Conservation (phyloP, 768 basidiomycete species). For the Macrolepiota fuliginosa region DNA sequence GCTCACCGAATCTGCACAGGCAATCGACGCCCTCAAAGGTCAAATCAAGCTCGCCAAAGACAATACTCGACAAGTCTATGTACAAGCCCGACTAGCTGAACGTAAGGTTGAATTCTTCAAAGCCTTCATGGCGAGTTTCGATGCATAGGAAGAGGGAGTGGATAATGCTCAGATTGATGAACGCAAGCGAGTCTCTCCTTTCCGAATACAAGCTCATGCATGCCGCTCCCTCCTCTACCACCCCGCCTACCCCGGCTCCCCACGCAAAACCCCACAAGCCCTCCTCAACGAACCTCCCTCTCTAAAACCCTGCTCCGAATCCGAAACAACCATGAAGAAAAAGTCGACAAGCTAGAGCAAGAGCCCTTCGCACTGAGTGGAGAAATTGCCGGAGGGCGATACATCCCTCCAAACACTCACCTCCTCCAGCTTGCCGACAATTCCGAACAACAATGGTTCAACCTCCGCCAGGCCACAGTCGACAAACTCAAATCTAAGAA, state of each 20-base stretch:
- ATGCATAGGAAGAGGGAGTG: conserved; percentile 49
- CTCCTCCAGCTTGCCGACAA: conserved; percentile 72
- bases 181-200: conserved; percentile 47
- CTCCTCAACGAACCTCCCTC: conserved; percentile 12
- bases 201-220: conserved; percentile 54
- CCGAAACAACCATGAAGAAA: conserved; percentile 27
- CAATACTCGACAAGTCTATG: too few relatives aligned
- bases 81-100: conserved; percentile 43
- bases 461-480: conserved; percentile 70
- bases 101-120: conserved; percentile 66
- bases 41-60: too few relatives aligned
- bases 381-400: conserved; percentile 71
- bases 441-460: too few relatives aligned
- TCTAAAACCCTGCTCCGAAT: background rate
- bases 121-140: conserved; percentile 64
- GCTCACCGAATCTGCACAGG: too few relatives aligned
- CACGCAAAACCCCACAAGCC: conserved; percentile 12
- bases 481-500: conserved; percentile 83
- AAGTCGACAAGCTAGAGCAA: conserved; percentile 75
- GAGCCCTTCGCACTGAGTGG: conserved; percentile 74
- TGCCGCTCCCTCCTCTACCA: conserved; percentile 37
- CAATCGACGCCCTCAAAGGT: too few relatives aligned
- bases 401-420: conserved; percentile 71
- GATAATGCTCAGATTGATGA: conserved; percentile 29
- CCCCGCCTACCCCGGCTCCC: background rate